Evolutionary conservation across 192 early-diverging fungal species (phyloP).

Genomic region (Funneliformis geosporum): DNA sequence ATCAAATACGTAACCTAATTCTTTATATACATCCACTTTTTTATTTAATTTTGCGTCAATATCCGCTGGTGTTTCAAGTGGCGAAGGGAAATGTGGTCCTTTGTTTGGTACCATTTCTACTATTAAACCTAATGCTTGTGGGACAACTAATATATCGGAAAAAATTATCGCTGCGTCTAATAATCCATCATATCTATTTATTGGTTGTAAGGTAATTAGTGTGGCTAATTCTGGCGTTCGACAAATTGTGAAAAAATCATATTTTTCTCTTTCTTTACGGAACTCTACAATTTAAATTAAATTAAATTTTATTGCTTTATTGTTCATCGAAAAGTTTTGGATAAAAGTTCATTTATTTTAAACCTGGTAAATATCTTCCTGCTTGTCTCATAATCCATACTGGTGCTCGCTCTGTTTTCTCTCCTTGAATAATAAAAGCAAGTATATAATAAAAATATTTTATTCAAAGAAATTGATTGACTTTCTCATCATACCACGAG

Average conservation of each 20-base stretch:
- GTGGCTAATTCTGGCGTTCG: constrained; percentile 89
- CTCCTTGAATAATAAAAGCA: constrained; percentile 41
- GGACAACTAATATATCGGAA: constrained; percentile 96
- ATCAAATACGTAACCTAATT: constrained; percentile 88
- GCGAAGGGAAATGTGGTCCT: constrained; percentile 88
- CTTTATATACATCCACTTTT: constrained; percentile 69
- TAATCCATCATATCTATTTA: constrained; percentile 86
- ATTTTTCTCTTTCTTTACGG: constrained; percentile 72
- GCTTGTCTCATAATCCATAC: constrained; percentile 99
- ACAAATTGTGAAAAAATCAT: constrained; percentile 97
- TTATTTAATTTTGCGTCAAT: constrained; percentile 58
- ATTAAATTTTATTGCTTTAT: not conserved
- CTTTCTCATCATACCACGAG: constrained; percentile 65
- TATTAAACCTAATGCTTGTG: constrained; percentile 93
- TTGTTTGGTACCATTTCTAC: constrained; percentile 92
- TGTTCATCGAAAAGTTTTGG: not conserved
- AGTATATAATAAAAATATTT: not conserved
- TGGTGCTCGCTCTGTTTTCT: constrained; percentile 72
- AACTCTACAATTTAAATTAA: constrained; percentile 69
- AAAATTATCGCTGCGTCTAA: constrained; percentile 98
- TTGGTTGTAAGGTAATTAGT: constrained; percentile 94
- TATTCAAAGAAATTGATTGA: not conserved
- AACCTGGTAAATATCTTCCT: constrained; percentile 93
- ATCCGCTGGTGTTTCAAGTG: constrained; percentile 72
- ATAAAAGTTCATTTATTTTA: constrained; percentile 5